These are phyloP conservation scores for Naganishia vaughanmartiniae DNA, from an alignment of 768 basidiomycete species.

Conservation along the genomic window DNA sequence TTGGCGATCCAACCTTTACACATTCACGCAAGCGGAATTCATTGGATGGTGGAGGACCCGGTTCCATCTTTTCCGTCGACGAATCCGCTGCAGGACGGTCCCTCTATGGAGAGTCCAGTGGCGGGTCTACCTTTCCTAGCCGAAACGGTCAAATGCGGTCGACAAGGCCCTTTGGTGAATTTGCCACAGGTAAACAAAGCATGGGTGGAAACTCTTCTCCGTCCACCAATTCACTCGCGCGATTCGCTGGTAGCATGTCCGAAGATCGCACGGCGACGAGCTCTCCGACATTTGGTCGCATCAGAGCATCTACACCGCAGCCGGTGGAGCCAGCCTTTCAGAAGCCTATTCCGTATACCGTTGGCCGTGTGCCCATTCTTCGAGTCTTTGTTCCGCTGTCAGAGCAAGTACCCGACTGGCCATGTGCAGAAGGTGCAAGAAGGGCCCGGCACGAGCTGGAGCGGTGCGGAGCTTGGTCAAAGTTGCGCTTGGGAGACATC, in stretches of 20 bases:
- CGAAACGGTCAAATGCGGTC: background rate
- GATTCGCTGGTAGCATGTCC: conserved; percentile 31
- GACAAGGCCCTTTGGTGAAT: background rate
- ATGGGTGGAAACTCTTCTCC: conserved; percentile 26
- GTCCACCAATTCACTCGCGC: conserved; percentile 12
- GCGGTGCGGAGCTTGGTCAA: conserved; percentile 46
- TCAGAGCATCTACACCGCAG: conserved; percentile 12
- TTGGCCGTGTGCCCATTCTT: conserved; percentile 43
- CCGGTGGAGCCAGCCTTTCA: conserved; percentile 46
- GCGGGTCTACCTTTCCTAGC: conserved; percentile 12
- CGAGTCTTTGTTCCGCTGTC: conserved; percentile 50
- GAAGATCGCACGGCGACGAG: conserved; percentile 16
- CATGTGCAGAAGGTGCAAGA: conserved; percentile 46
- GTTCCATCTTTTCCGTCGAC: conserved; percentile 45
- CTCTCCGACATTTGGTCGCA: conserved; percentile 22
- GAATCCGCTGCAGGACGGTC: conserved; percentile 30
- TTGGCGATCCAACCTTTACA: conserved; percentile 33
- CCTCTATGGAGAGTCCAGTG: conserved; percentile 5
- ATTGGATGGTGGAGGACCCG: conserved; percentile 46
- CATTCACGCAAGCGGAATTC: conserved; percentile 32
- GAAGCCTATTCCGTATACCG: conserved; percentile 42
- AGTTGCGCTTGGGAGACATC: conserved; percentile 44
- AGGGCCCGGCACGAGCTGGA: conserved; percentile 43
- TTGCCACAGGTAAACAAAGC: background rate
- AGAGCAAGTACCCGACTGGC: conserved; percentile 42